phyloP scores from a whole-genome alignment of 257 asterid species.

The Anisodus tanguticus region DNA sequence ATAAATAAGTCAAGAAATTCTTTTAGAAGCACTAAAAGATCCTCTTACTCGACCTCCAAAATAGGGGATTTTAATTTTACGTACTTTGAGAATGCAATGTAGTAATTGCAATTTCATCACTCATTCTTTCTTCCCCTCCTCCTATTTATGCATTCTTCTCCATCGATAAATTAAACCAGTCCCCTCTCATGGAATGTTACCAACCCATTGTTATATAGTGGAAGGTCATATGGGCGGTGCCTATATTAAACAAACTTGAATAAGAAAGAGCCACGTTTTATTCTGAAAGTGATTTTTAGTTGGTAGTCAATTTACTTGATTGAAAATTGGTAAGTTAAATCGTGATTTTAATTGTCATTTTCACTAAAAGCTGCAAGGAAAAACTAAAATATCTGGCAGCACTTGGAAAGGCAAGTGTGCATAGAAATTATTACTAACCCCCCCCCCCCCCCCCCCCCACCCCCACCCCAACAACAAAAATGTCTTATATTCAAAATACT shows the following conservation, averaged over 20 bases:
- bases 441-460: no score
- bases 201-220: slow-evolving; percentile 1
- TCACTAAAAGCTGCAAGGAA: not conserved
- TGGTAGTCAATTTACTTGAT: not conserved
- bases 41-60: no score
- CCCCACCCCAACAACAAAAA: no score
- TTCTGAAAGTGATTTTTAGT: not conserved
- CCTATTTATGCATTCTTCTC: no score
- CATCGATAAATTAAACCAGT: no score
- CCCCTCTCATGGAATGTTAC: not conserved
- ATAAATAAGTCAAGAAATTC: no score
- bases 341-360: not conserved
- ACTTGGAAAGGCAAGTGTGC: not conserved
- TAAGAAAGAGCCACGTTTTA: not conserved
- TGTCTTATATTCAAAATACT: no score
- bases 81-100: not conserved
- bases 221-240: not conserved
- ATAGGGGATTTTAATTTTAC: no score
- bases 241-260: not conserved
- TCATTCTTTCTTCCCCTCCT: not conserved
- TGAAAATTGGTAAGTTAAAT: not conserved
- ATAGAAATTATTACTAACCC: not conserved
- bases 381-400: not conserved
- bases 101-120: not conserved
- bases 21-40: no score